Base-by-base conservation (phyloP, 106 monocot genomes). In the Allium fistulosum region DNA sequence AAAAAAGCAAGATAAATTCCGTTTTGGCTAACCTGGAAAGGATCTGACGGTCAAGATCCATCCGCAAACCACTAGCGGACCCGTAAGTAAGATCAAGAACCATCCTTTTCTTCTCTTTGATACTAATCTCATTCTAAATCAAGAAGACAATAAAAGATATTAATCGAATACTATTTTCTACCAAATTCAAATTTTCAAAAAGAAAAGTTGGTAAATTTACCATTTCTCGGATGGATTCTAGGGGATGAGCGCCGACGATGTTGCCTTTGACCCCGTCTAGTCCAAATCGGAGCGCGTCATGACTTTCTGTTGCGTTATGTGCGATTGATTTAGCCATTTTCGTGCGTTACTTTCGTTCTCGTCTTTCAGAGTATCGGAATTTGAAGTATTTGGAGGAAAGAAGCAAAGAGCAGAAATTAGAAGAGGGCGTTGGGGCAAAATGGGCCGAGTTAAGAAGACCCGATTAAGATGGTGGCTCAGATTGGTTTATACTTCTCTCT, bases 31-130 rank as follows among this genome's bases (percentile, higher is more conserved):
- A 94, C 94, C 82, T 90, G 70, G 86, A 81, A 26, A 96, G 82
- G 66, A 92, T 96, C 72, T 96, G 96, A n/a, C 80, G 72, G 72
- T 96, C 91, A 58, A 96, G 80, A 82, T 96, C 91, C 76, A 73
- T 92, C 77, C 88, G 81, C 17, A 92, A 46, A 72, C 84, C 83
- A 68, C 88, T 81, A 7, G 91, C 85, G 7, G 91, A 74, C 22
- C 96, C 96, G 49, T 96, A 96, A 22, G 84, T 86, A 18, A 82
- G 80, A 50, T 79, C 85, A 10, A 75, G 51, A 9, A 88, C 76
- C 64, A 76, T 62, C 78, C 72, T 71, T 82, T 86, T 96, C 83
- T 86, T 91, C 78, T 88, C 86, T 79, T 84, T 85, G 68, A 82
- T 82, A 46, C 69, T 63, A 51, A 18, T 77, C 79, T 22, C 72